Base-by-base conservation (phyloP, 805 yeast species). In the Candida sakaeoensis region DNA sequence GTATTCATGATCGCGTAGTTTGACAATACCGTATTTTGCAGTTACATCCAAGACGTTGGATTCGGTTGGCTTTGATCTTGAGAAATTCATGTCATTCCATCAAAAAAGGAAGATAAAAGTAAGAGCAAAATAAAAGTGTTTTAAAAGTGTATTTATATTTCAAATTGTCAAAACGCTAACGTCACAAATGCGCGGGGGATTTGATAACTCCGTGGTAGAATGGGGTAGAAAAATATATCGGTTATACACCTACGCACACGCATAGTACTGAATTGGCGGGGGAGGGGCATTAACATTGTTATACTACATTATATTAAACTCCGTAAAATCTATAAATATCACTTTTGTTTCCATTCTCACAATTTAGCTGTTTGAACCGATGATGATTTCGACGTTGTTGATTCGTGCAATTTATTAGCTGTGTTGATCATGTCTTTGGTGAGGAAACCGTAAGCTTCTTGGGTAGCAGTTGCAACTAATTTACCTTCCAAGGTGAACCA, bases 391-490 rank as follows among this genome's bases (percentile, higher is more conserved):
- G 32, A 28, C 16, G 32, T 13, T 10, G 17, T 28, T 14, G 17
- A 28, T 13, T 31, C 40, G 22, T 39, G 42, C 29, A 36, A 32
- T 13, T 29, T 23, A 10, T 12, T 29, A 7, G 40, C 27, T n/a
- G 14, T 28, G 3, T 42, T 44, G 16, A 37, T 17, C 21, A 38
- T 39, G 3, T 24, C 17, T 13, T 37, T 16, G 10, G 35, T 25
- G 17, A 45, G 37, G 14, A 39, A 40, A 7, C 40, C 44, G 30
- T 65, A 46, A 5, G 60, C 69, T 45, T 65, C 72, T 48, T 65
- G 72, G 23, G 45, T 49, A 3, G 61, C 51, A 2, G 57, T 52
- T 9, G 65, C 65, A 16, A 65, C 55, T 47, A 53, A 48, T 16
- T 53, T 48, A 4, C 57, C 58, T 37, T 62, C 58, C 44, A 48